Percentiles rank a stretch among this genome's conserved stretches.
phyloP scores from a whole-genome alignment of 257 asterid genomes.

The Lavandula angustifolia region DNA sequence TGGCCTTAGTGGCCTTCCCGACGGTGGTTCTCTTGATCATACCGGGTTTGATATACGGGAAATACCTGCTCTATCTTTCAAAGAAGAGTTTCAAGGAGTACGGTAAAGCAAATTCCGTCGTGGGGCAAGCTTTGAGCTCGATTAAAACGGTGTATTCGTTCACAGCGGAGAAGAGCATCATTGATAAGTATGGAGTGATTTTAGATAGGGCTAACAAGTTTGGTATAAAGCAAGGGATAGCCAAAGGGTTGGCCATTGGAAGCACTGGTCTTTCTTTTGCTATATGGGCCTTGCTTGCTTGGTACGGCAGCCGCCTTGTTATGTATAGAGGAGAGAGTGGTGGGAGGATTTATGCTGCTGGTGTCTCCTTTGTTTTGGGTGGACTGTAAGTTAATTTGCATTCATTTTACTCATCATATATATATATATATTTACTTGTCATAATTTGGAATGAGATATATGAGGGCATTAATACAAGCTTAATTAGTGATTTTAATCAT shows the following conservation, averaged over 20 bases:
- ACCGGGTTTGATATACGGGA: conserved; percentile 75
- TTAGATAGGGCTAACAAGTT: conserved; percentile 57
- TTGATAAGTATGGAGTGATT: conserved; percentile 54
- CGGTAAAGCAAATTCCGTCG: conserved; percentile 58
- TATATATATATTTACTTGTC: too few species aligned
- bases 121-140: conserved; percentile 76
- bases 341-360: conserved; percentile 78
- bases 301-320: conserved; percentile 81
- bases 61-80: conserved; percentile 55
- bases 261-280: conserved; percentile 78
- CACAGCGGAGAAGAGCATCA: conserved; percentile 72
- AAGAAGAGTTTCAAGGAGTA: conserved; percentile 62
- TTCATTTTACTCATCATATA: too few species aligned
- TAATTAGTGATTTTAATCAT: too few species aligned
- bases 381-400: conserved; percentile 62
- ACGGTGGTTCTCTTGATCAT: conserved; percentile 58
- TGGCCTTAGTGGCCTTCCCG: conserved; percentile 73
- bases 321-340: conserved; percentile 87
- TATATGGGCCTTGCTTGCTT: conserved; percentile 88
- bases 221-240: conserved; percentile 84
- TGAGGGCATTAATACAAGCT: too few species aligned
- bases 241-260: conserved; percentile 81
- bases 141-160: conserved; percentile 79
- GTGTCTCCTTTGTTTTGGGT: conserved; percentile 74
- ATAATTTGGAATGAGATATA: too few species aligned